phyloP scores from a whole-genome alignment of 352 stramenopile species.

The Globisporangium ultimum region DNA sequence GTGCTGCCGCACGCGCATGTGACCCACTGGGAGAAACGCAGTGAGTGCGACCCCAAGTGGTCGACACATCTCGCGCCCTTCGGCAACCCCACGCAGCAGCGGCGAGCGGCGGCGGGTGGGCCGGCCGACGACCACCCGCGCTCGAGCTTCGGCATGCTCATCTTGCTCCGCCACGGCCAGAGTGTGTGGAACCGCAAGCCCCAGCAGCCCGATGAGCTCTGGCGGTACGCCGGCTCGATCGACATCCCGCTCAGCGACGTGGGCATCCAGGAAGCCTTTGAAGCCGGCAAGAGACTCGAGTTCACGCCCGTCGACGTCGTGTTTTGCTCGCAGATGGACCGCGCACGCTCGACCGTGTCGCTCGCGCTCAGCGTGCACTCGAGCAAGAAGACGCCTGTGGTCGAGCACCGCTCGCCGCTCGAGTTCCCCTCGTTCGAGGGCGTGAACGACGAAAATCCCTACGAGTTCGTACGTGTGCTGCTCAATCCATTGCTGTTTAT shows the following conservation, averaged over 20 bases:
- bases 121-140: slow-evolving; percentile 21
- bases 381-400: slow-evolving; percentile 78
- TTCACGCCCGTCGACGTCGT: slow-evolving; percentile 79
- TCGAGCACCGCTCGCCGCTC: slow-evolving; percentile 71
- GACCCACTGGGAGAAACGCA: slow-evolving; percentile 60
- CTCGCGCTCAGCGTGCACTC: slow-evolving; percentile 77
- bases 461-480: slow-evolving; percentile 64
- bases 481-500: slow-evolving; percentile 9
- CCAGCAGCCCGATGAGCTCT: slow-evolving; percentile 60
- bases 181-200: slow-evolving; percentile 87
- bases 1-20: slow-evolving; percentile 72
- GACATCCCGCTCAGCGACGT: slow-evolving; percentile 81
- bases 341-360: slow-evolving; percentile 70
- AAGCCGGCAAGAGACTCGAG: slow-evolving; percentile 71
- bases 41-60: slow-evolving; percentile 62
- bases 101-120: background rate
- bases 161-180: slow-evolving; percentile 80
- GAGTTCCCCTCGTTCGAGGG: slow-evolving; percentile 63
- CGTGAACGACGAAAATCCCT: slow-evolving; percentile 74
- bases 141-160: slow-evolving; percentile 71
- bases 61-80: slow-evolving; percentile 37
- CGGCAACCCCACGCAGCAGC: background rate
- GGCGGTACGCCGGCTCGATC: slow-evolving; percentile 81
- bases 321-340: slow-evolving; percentile 86
- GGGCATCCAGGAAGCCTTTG: slow-evolving; percentile 79